phyloP scores from a whole-genome alignment of 352 stramenopile genomes.

The Peronospora farinosa region DNA sequence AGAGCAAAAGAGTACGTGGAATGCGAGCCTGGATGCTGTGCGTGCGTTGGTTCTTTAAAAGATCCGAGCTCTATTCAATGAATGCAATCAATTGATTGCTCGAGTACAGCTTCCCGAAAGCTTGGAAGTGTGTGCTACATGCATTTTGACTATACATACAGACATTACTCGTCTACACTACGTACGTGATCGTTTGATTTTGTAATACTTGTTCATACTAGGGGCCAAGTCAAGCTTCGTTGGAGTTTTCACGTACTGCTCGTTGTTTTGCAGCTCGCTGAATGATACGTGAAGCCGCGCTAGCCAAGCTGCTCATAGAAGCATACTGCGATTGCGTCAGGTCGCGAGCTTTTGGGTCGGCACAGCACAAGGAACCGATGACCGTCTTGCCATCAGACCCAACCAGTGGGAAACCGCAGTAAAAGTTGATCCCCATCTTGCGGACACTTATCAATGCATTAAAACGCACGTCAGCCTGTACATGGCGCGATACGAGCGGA shows the following conservation, averaged over 20 bases:
- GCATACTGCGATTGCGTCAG: constrained; percentile 56
- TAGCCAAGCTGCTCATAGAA: constrained; percentile 43
- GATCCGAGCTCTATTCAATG: constrained; percentile 30
- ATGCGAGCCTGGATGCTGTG: constrained; percentile 21
- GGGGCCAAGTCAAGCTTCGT: constrained; percentile 9
- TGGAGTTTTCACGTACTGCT: constrained; percentile 16
- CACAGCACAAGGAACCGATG: constrained; percentile 60
- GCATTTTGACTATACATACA: constrained; percentile 9
- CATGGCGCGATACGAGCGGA: constrained; percentile 54
- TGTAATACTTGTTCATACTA: constrained; percentile 20
- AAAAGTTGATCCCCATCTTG: constrained; percentile 50
- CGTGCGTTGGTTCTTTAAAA: constrained; percentile 37
- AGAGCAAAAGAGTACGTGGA: constrained; percentile 17
- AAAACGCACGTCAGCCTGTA: constrained; percentile 66
- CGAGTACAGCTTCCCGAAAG: constrained; percentile 2
- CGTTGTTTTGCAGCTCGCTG: constrained; percentile 21
- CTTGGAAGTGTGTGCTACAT: constrained; percentile 10
- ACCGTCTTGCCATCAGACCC: constrained; percentile 40
- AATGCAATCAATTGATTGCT: constrained; percentile 13
- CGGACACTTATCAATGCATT: constrained; percentile 37
- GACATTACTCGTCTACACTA: neutral
- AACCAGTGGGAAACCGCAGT: constrained; percentile 67
- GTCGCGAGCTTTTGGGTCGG: constrained; percentile 39
- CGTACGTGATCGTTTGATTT: constrained; percentile 15
- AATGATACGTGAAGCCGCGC: constrained; percentile 47